phyloP scores from a whole-genome alignment of 2,329 filamentous ascomycete genomes.

The Monosporascus ibericus region DNA sequence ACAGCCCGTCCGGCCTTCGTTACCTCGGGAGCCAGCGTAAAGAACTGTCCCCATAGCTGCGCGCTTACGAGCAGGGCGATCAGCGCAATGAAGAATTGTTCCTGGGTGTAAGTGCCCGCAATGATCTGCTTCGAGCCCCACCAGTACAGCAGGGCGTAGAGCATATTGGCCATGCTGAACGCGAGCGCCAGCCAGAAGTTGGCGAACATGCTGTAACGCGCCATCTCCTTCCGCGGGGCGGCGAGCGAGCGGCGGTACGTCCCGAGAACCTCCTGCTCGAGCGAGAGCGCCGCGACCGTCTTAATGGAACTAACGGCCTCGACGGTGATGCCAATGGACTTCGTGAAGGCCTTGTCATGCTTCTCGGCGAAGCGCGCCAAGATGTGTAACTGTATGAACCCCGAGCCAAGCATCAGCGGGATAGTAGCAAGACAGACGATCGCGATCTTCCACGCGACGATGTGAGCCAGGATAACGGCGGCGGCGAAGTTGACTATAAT shows the following conservation, averaged over 20 bases:
- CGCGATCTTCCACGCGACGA: slow-evolving; percentile 71
- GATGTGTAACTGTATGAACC: slow-evolving; percentile 61
- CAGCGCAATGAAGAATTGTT: slow-evolving; percentile 71
- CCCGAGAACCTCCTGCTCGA: slow-evolving; percentile 44
- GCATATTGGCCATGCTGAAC: slow-evolving; percentile 56
- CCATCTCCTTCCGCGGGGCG: slow-evolving; percentile 48
- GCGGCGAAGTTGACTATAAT: slow-evolving; percentile 62
- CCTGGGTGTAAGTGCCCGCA: slow-evolving; percentile 54
- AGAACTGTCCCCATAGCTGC: slow-evolving; percentile 68
- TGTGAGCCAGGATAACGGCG: slow-evolving; percentile 62
- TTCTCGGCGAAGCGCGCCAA: slow-evolving; percentile 56
- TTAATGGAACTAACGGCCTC: slow-evolving; percentile 63
- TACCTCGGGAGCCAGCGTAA: slow-evolving; percentile 70
- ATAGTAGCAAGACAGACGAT: slow-evolving; percentile 65
- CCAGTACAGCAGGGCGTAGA: slow-evolving; percentile 74
- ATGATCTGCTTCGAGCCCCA: slow-evolving; percentile 70
- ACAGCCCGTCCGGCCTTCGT: slow-evolving; percentile 59
- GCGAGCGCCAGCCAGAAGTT: slow-evolving; percentile 57
- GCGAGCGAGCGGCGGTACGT: slow-evolving; percentile 47
- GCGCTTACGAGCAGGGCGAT: slow-evolving; percentile 67
- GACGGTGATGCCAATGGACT: slow-evolving; percentile 57
- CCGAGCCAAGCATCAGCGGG: slow-evolving; percentile 61
- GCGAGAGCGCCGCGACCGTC: slow-evolving; percentile 52
- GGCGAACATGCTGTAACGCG: slow-evolving; percentile 40
- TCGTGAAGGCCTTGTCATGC: slow-evolving; percentile 58